These are phyloP conservation scores for Syncephalastrum contaminatum DNA, from an alignment of 371 early-diverging fungal genomes.

Conservation along the genomic window DNA sequence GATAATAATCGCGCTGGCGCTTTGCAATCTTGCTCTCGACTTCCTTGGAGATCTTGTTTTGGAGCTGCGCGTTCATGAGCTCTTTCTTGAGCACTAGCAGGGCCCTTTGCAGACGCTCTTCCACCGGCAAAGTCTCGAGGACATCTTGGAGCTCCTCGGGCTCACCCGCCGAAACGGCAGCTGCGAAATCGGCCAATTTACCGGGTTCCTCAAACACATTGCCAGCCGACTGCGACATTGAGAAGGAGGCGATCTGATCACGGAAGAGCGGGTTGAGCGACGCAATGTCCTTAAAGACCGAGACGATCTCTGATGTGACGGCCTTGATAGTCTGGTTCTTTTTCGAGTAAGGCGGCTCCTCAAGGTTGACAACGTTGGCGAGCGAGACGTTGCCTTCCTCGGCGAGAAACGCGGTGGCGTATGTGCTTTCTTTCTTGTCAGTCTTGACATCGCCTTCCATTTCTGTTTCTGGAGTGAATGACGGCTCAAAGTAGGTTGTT, in stretches of 20 bases:
- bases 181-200: conserved; percentile 94
- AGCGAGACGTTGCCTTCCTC: conserved; percentile 78
- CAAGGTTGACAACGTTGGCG: conserved; percentile 82
- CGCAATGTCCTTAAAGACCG: conserved; percentile 94
- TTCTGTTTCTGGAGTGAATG: conserved; percentile 7
- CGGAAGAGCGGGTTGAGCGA: conserved; percentile 91
- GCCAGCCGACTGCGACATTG: conserved; percentile 93
- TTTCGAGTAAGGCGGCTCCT: conserved; percentile 80
- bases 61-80: conserved; percentile 93
- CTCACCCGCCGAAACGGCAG: conserved; percentile 91
- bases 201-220: conserved; percentile 94
- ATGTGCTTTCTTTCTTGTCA: conserved; percentile 24
- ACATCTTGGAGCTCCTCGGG: conserved; percentile 91
- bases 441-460: conserved; percentile 15
- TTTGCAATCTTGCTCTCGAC: conserved; percentile 96
- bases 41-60: conserved; percentile 93
- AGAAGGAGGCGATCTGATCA: conserved; percentile 95
- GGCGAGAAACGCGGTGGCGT: conserved; percentile 58
- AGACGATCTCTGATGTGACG: conserved; percentile 93
- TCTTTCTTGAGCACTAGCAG: conserved; percentile 94
- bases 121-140: conserved; percentile 83
- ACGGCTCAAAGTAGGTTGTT: conserved; percentile 1
- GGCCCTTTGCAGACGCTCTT: conserved; percentile 90
- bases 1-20: conserved; percentile 93
- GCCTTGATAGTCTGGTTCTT: conserved; percentile 88